A percentile compares a stretch with the other conserved stretches of the same genome.
Evolutionary conservation across 352 stramenopile species (phyloP).

Genomic region (Phytophthora sp.): DNA sequence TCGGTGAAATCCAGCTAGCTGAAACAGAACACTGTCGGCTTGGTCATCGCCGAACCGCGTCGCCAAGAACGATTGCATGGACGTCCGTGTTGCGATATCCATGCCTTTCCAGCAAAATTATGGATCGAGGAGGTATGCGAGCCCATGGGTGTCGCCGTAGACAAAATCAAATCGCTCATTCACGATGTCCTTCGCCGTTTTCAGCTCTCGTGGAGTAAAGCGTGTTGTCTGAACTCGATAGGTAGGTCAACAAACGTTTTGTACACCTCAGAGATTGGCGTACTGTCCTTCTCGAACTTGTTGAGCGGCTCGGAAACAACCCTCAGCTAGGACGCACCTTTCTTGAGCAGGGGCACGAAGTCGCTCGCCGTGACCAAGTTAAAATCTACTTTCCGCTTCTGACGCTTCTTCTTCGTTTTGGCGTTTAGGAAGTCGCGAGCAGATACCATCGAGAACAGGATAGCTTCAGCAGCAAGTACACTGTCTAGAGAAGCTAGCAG

Average conservation of each 20-base stretch:
- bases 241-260: neutral
- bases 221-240: neutral
- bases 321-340: neutral
- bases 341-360: neutral
- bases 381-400: neutral
- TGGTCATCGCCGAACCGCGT: neutral
- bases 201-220: neutral
- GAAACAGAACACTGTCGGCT: neutral
- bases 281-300: neutral
- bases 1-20: neutral
- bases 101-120: neutral
- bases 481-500: too few relatives aligned
- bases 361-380: neutral
- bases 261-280: neutral
- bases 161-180: neutral
- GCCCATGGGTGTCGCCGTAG: neutral
- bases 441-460: neutral
- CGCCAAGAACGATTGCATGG: neutral
- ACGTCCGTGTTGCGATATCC: neutral
- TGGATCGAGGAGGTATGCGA: neutral
- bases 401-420: neutral
- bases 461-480: neutral
- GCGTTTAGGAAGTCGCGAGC: neutral
- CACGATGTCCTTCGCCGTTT: neutral
- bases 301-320: neutral